Evolutionary conservation across 1,139 yeast genomes (phyloP), one percentile per base, ranked within the genome.

Genomic region (Saccharomyces uvarum): DNA sequence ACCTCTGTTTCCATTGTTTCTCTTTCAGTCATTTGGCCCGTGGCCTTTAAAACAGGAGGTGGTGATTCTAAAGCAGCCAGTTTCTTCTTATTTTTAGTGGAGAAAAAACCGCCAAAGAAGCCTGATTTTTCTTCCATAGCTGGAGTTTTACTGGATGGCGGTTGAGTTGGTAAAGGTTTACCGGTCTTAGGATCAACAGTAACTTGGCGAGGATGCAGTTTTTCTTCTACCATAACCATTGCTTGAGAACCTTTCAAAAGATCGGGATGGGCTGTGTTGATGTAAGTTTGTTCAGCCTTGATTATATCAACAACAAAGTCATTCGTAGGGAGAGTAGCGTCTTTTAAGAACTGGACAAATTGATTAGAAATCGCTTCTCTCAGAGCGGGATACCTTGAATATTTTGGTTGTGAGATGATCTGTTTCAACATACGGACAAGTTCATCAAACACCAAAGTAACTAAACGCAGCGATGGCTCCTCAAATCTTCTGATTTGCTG

Each of bases 191-290:
- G 96, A 72, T 93, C 97, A 53, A 90, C 84, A 49, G 84, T 86
- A 41, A 85, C 83, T 66, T 86, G 89, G 56, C 86, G 86, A 51
- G 96, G 96, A 67, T 89, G 95, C 73, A 89, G 75, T 71, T 84
- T 89, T 61, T 93, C 98, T 70, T 88, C 91, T 42, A 93, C 97
- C 70, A 90, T 86, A 5, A 91, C 83, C 95, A 93, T 87, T 4
- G 99, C 99, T 68, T 88, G 95, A 47, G 95, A 84, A 48, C 99
- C 99, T 70, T 88, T 91, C 64, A 93, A 79, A 67, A 93, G 81
- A 70, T 93, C 99, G 2, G 99, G 99, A 70, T 93, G 99, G 2
- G 97, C 98, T 16, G 99, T 93, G 72, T 93, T 93, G 61, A 93
- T 90, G 73, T 93, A 93, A 4, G 96, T 87, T 67, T 90, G 95